Conservation (phyloP, 2,329 filamentous ascomycete species). For the Fusarium annulatum region DNA sequence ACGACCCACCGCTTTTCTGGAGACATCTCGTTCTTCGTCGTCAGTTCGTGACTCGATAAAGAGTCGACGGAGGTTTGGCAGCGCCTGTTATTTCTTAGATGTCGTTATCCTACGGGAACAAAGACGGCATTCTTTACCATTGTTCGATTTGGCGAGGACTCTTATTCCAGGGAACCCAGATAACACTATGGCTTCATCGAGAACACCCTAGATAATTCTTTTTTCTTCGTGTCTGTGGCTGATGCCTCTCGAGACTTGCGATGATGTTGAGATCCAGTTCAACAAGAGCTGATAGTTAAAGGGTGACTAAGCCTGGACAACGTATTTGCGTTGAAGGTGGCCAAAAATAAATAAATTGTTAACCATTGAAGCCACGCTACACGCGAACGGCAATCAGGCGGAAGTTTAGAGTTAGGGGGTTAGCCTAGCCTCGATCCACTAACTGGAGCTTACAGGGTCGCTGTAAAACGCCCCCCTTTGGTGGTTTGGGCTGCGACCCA, state of each 20-base stretch:
- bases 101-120: neutral
- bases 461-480: slow-evolving; percentile 15
- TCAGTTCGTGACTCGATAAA: slow-evolving; percentile 96
- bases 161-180: neutral
- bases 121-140: slow-evolving; percentile 30
- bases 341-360: slow-evolving; percentile 44
- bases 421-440: slow-evolving; percentile 7
- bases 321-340: neutral
- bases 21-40: slow-evolving; percentile 93
- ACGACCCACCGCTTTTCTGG: slow-evolving; percentile 79
- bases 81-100: slow-evolving; percentile 61
- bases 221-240: neutral
- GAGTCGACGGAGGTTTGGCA: slow-evolving; percentile 94
- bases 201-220: neutral
- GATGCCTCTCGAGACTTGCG: neutral
- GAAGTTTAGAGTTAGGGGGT: slow-evolving; percentile 38
- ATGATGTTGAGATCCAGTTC: slow-evolving; percentile 13
- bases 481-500: slow-evolving; percentile 11
- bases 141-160: neutral
- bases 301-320: slow-evolving; percentile 39
- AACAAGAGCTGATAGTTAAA: neutral
- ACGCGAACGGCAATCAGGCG: slow-evolving; percentile 41
- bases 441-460: slow-evolving; percentile 16
- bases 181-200: neutral
- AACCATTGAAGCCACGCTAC: slow-evolving; percentile 39